Evolutionary conservation across 2,329 filamentous ascomycete genomes (phyloP).

Genomic region (Penicillium italicum): DNA sequence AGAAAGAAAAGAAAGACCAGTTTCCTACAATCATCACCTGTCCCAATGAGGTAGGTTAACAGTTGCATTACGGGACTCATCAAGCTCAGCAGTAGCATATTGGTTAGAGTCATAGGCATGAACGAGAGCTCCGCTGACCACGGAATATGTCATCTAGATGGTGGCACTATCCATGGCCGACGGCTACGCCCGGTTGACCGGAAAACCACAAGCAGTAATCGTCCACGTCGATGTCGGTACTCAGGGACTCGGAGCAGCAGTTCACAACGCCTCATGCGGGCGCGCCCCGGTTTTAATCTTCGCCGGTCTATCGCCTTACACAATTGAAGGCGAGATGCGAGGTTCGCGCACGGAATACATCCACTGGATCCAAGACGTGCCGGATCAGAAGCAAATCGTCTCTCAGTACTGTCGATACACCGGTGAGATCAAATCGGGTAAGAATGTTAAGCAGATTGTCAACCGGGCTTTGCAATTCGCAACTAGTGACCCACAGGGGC

Average conservation of each 20-base stretch:
- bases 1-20: slow-evolving; percentile 60
- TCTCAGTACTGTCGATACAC: slow-evolving; percentile 81
- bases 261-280: slow-evolving; percentile 75
- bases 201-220: slow-evolving; percentile 71
- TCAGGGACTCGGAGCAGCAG: slow-evolving; percentile 70
- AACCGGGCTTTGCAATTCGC: slow-evolving; percentile 81
- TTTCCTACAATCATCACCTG: slow-evolving; percentile 75
- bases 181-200: slow-evolving; percentile 69
- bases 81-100: not conserved
- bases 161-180: slow-evolving; percentile 82
- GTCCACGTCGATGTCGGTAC: slow-evolving; percentile 81
- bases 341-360: slow-evolving; percentile 80
- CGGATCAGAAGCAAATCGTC: slow-evolving; percentile 75
- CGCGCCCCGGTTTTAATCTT: slow-evolving; percentile 74
- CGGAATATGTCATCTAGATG: slow-evolving; percentile 53
- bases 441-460: slow-evolving; percentile 85
- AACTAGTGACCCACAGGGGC: slow-evolving; percentile 70
- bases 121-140: not conserved
- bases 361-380: slow-evolving; percentile 82
- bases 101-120: slow-evolving; percentile 9
- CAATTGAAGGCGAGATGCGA: slow-evolving; percentile 71
- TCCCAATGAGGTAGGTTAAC: slow-evolving; percentile 64
- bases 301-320: slow-evolving; percentile 72
- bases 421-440: slow-evolving; percentile 76
- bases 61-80: slow-evolving; percentile 2